Evolutionary conservation across 495 filamentous ascomycete species (phyloP).

Genomic region (Xylaria bambusicola): DNA sequence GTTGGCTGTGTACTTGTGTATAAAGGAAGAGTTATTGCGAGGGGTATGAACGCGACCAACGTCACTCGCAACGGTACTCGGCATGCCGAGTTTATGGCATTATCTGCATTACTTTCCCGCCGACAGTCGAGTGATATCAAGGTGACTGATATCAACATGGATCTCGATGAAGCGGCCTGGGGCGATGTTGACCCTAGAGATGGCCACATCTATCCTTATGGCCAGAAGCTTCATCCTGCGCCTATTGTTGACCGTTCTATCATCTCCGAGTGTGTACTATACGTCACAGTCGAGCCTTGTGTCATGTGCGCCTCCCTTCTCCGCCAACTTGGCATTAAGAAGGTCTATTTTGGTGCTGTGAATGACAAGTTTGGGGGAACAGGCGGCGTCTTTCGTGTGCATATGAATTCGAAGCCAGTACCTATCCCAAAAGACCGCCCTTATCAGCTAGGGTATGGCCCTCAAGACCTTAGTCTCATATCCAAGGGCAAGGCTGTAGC

Average conservation of each 20-base stretch:
- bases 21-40: slow-evolving; percentile 70
- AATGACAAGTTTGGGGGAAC: slow-evolving; percentile 97
- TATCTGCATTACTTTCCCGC: slow-evolving; percentile 56
- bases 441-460: slow-evolving; percentile 32
- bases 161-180: slow-evolving; percentile 34
- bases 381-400: slow-evolving; percentile 84
- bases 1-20: slow-evolving; percentile 94
- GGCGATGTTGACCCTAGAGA: slow-evolving; percentile 46
- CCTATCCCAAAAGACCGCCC: slow-evolving; percentile 22
- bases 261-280: slow-evolving; percentile 73
- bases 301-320: slow-evolving; percentile 97
- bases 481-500: slow-evolving; percentile 22
- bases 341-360: slow-evolving; percentile 89
- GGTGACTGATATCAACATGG: slow-evolving; percentile 21
- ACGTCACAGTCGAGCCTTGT: slow-evolving; percentile 97
- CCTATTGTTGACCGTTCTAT: slow-evolving; percentile 51
- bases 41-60: slow-evolving; percentile 96
- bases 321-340: slow-evolving; percentile 76
- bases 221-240: slow-evolving; percentile 50
- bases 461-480: slow-evolving; percentile 25
- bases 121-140: neutral
- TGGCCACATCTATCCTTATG: slow-evolving; percentile 51
- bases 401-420: slow-evolving; percentile 63
- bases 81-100: slow-evolving; percentile 90
- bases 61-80: slow-evolving; percentile 81